phyloP scores from a whole-genome alignment of 306 rosid genomes.

The Ochetophila trinervis region DNA sequence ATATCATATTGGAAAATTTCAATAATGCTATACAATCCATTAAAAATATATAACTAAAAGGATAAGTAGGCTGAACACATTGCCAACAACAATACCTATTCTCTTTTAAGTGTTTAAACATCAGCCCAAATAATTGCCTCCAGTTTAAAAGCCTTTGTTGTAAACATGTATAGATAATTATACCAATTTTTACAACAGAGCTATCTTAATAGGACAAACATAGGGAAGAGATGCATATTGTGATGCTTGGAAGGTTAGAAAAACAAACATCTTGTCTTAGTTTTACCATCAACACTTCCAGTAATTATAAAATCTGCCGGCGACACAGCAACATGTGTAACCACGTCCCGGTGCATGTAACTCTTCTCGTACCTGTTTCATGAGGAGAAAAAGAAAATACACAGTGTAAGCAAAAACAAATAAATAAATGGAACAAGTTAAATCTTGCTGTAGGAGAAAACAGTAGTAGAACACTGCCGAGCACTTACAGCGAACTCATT shows the following conservation, averaged over 20 bases:
- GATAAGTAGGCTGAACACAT: too few species aligned
- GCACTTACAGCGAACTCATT: not conserved
- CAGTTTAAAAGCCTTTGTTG: too few species aligned
- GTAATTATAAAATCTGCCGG: constrained; percentile 84
- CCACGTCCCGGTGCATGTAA: constrained; percentile 95
- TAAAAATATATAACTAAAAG: too few species aligned
- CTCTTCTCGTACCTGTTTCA: constrained; percentile 94
- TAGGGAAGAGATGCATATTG: not conserved
- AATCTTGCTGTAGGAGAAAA: not conserved
- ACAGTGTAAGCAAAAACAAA: not conserved
- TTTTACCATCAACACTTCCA: constrained; percentile 86
- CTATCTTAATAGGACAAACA: not conserved
- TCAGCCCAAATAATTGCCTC: too few species aligned
- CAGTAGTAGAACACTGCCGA: not conserved
- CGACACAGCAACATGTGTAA: constrained; percentile 90
- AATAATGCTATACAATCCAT: too few species aligned
- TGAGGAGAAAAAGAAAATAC: not conserved
- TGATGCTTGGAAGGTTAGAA: not conserved
- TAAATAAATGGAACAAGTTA: not conserved
- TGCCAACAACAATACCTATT: too few species aligned
- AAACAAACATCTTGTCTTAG: not conserved
- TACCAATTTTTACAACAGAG: too few species aligned
- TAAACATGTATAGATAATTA: too few species aligned
- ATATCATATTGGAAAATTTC: too few species aligned
- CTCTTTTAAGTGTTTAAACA: too few species aligned